Conservation (phyloP, 2,329 filamentous ascomycete species). For the Ceratocystis cacaofunesta region DNA sequence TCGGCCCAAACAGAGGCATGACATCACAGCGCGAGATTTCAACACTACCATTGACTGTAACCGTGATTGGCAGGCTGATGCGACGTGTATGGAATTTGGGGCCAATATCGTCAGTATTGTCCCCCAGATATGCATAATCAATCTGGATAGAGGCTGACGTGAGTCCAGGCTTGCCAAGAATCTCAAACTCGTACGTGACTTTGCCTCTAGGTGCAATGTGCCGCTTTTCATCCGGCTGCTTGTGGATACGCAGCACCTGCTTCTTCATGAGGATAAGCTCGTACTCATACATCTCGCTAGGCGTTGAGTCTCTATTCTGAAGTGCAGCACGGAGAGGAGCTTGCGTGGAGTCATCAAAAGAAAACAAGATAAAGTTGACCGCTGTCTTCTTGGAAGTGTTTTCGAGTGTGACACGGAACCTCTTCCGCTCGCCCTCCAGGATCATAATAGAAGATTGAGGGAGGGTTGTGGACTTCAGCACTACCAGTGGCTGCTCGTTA, state of each 20-base stretch:
- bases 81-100: constrained; percentile 74
- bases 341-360: constrained; percentile 79
- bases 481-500: constrained; percentile 58
- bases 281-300: constrained; percentile 71
- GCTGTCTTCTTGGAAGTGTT: constrained; percentile 59
- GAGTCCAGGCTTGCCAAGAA: constrained; percentile 73
- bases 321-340: constrained; percentile 60
- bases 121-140: constrained; percentile 72
- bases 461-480: constrained; percentile 61
- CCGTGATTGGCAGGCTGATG: constrained; percentile 61
- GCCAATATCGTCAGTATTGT: constrained; percentile 48
- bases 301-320: constrained; percentile 58
- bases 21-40: constrained; percentile 71
- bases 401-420: constrained; percentile 63
- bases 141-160: constrained; percentile 67
- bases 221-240: constrained; percentile 35
- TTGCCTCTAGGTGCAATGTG: constrained; percentile 53
- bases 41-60: constrained; percentile 85
- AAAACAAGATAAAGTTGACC: constrained; percentile 73
- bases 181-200: constrained; percentile 64
- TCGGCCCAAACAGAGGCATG: constrained; percentile 52
- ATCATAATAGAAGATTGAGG: constrained; percentile 82
- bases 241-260: constrained; percentile 47
- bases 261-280: constrained; percentile 64
- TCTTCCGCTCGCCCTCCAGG: constrained; percentile 70